A percentile compares a stretch with the other conserved stretches of the same genome.
Evolutionary conservation across 1,139 yeast species (phyloP).

Genomic region (Yamadazyma atlantica): DNA sequence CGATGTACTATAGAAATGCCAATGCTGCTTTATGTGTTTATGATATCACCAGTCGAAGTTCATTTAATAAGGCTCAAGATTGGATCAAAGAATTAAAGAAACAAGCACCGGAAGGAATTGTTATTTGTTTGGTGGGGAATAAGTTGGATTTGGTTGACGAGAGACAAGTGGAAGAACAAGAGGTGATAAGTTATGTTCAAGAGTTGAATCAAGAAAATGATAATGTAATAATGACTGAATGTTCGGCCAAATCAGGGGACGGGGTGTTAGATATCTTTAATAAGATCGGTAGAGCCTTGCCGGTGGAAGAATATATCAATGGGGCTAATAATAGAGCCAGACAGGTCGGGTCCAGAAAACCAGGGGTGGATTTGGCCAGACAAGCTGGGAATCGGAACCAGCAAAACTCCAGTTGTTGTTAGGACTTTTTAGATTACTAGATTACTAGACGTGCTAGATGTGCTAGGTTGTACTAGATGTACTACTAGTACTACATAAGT

Average conservation of each 20-base stretch:
- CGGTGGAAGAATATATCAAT: constrained; percentile 39
- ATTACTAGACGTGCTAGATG: too few relatives aligned
- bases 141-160: constrained; percentile 66
- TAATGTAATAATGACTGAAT: constrained; percentile 35
- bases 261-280: constrained; percentile 46
- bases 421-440: constrained; percentile 21
- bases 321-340: constrained; percentile 26
- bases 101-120: constrained; percentile 82
- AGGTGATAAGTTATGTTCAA: constrained; percentile 35
- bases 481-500: too few relatives aligned
- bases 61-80: constrained; percentile 84
- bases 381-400: constrained; percentile 22
- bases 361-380: constrained; percentile 43
- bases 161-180: constrained; percentile 45
- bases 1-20: constrained; percentile 51
- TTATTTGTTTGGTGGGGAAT: constrained; percentile 88
- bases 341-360: constrained; percentile 18
- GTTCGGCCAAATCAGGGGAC: constrained; percentile 49
- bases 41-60: constrained; percentile 45
- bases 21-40: constrained; percentile 39
- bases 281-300: constrained; percentile 43
- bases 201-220: constrained; percentile 28
- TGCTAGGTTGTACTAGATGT: too few relatives aligned
- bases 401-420: constrained; percentile 28
- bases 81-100: constrained; percentile 96